Evolutionary conservation across 805 yeast genomes (phyloP).

Genomic region (Candida ponderosae): DNA sequence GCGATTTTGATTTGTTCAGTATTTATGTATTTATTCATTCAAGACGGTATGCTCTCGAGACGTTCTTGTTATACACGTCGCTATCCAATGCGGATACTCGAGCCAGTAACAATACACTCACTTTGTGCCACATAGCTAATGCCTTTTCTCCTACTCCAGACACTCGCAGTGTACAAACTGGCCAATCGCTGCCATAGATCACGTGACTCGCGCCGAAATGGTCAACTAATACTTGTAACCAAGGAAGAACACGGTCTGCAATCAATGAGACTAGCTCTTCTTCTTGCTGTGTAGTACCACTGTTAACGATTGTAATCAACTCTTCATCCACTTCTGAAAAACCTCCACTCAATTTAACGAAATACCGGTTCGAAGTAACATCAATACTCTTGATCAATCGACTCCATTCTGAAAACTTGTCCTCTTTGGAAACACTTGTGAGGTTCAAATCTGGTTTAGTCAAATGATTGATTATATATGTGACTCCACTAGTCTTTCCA

Average conservation of each 20-base stretch:
- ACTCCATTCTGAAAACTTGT: slow-evolving; percentile 16
- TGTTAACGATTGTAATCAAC: too few relatives aligned
- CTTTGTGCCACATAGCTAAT: too few relatives aligned
- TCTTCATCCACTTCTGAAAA: slow-evolving; percentile 28
- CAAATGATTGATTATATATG: slow-evolving; percentile 33
- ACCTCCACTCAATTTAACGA: slow-evolving; percentile 33
- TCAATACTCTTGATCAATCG: slow-evolving; percentile 14
- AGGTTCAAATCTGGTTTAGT: slow-evolving; percentile 29
- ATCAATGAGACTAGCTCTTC: slow-evolving; percentile 7
- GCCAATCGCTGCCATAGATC: slow-evolving; percentile 40
- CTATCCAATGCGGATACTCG: too few relatives aligned
- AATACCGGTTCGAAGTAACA: slow-evolving; percentile 14
- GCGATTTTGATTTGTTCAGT: too few relatives aligned
- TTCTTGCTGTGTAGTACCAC: too few relatives aligned
- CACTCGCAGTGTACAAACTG: slow-evolving; percentile 32
- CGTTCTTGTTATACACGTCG: too few relatives aligned
- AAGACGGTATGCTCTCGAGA: too few relatives aligned
- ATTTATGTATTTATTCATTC: too few relatives aligned
- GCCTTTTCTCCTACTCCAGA: too few relatives aligned
- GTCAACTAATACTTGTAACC: slow-evolving; percentile 22
- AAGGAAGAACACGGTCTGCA: slow-evolving; percentile 21
- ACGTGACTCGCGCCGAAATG: slow-evolving; percentile 24
- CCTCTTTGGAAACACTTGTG: slow-evolving; percentile 3
- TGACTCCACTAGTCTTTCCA: slow-evolving; percentile 19
- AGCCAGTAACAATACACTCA: too few relatives aligned